Base-by-base conservation (phyloP, 2,329 filamentous ascomycete species). In the Arthrobotrys entomopaga region DNA sequence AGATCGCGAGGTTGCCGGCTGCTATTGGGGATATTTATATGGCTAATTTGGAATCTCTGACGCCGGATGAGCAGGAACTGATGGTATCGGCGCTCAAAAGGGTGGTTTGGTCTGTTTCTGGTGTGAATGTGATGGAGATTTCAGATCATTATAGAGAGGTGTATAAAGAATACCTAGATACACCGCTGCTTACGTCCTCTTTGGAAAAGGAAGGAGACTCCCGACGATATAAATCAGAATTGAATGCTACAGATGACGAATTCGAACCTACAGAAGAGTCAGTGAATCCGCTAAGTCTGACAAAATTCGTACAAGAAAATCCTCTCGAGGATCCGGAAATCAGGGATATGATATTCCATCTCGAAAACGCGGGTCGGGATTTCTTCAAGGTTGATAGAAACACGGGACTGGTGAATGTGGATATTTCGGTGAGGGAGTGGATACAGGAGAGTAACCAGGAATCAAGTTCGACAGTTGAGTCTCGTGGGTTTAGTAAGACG, bases 21-120 rank as follows among this genome's bases (percentile, higher is more conserved):
- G 48, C 67, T 22, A 65, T 72, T 56, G 67, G 67, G 1, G 67
- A 72, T 38, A 72, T 72, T 2, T 72, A 69, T 13, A 60, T 61
- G 56, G 38, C 49, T 6, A 69, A 57, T 34, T 38, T 69, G 8
- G 65, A 69, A 42, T 54, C 65, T 16, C 13, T 69, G 11, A 61
- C 48, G 0, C 48, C 65, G 7, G 65, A 71, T 22, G 58, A 71
- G 16, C 66, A 64, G 38, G 66, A 71, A 2, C 43, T 71, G 7
- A 24, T 64, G 6, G 59, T 71, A 1, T 48, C 42, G 6, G 58
- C 58, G 4, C 59, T 71, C 4, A 71, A 71, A 48, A 64, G 66
- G 66, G 59, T 71, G 1, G 66, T 71, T 15, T 71, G 66, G 66
- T 43, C 16, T 71, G 29, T 58, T n/a, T 38, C 58, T n/a, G 43